Conservation (phyloP, 305 asterid genomes). For the Solanum aculeatissimum region DNA sequence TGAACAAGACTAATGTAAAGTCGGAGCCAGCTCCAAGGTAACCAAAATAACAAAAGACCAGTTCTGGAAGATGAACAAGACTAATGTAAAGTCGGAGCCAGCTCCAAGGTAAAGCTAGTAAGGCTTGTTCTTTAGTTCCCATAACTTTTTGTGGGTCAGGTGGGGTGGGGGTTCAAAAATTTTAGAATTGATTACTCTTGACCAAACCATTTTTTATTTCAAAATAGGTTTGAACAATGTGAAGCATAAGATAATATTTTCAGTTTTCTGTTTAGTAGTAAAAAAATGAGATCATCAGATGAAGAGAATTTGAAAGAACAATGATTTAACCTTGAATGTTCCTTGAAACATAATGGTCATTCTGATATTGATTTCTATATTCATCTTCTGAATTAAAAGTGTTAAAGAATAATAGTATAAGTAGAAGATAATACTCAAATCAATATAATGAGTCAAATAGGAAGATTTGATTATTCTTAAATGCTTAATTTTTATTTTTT, state of each 20-base stretch:
- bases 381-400: background rate
- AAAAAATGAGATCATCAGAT: background rate
- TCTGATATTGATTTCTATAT: background rate
- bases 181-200: background rate
- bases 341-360: background rate
- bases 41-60: background rate
- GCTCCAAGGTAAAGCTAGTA: background rate
- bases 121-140: background rate
- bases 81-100: background rate
- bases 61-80: background rate
- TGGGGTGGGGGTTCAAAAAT: background rate
- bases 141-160: background rate
- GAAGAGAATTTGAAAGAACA: background rate
- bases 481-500: background rate
- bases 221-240: background rate
- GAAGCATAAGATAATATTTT: background rate
- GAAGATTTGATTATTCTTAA: background rate
- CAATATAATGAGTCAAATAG: background rate
- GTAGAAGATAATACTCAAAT: background rate
- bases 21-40: too few relatives aligned
- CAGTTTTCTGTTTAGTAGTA: background rate
- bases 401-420: background rate
- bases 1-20: too few relatives aligned
- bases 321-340: background rate
- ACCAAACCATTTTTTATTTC: background rate